phyloP scores from a whole-genome alignment of 192 early-diverging fungal species.

The Helicostylum pulchrum region DNA sequence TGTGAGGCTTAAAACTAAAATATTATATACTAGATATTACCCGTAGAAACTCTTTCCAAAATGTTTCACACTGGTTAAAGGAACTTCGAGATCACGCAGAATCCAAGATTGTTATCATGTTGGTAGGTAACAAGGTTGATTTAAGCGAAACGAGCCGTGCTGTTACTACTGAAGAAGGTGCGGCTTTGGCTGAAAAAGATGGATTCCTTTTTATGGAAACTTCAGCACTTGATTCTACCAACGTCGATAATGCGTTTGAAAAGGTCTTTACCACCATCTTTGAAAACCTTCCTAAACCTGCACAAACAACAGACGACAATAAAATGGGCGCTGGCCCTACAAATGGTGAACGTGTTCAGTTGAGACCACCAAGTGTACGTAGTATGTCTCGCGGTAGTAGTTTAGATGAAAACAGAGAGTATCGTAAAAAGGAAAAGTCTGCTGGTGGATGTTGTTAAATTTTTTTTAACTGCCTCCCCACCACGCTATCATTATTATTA shows the following conservation, averaged over 20 bases:
- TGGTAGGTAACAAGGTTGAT: conserved; percentile 93
- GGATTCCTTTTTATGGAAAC: conserved; percentile 84
- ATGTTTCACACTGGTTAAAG: conserved; percentile 87
- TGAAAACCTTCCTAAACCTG: conserved; percentile 25
- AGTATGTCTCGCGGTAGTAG: conserved; percentile 29
- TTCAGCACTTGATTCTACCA: conserved; percentile 69
- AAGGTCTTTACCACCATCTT: conserved; percentile 82
- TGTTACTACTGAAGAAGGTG: conserved; percentile 71
- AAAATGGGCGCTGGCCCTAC: background rate
- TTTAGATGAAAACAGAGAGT: conserved; percentile 37
- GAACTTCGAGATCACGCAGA: conserved; percentile 91
- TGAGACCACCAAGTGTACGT: conserved; percentile 46
- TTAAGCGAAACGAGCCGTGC: conserved; percentile 61
- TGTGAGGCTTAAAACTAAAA: background rate
- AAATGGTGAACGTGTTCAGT: conserved; percentile 26
- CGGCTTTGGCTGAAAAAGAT: conserved; percentile 71
- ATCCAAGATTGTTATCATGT: conserved; percentile 86
- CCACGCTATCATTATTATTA: no score
- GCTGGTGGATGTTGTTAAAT: conserved; percentile 35
- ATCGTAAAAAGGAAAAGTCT: conserved; percentile 38
- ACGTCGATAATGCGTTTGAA: conserved; percentile 73
- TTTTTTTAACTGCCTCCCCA: no score
- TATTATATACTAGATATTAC: conserved; percentile 31
- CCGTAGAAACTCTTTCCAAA: conserved; percentile 70
- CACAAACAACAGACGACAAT: conserved; percentile 12